These are phyloP conservation scores for Camellia lanceoleosa DNA, from an alignment of 148 eudicot genomes.

Conservation along the genomic window DNA sequence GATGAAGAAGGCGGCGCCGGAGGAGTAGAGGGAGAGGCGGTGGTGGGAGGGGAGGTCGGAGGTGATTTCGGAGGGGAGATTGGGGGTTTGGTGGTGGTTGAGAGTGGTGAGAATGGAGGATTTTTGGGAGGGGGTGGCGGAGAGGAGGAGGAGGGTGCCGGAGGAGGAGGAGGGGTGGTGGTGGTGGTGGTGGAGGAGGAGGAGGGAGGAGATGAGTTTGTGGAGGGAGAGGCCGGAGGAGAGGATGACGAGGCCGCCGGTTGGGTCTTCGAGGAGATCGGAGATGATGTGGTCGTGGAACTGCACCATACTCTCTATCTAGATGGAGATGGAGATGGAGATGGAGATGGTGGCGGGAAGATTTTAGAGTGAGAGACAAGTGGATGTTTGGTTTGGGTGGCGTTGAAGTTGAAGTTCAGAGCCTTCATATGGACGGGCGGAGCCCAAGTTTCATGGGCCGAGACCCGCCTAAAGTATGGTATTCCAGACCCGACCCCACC, in stretches of 20 bases:
- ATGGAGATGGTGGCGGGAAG: constrained; percentile 5
- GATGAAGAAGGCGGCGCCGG: constrained; percentile 54
- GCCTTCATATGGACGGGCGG: no score
- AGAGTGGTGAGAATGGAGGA: constrained; percentile 43
- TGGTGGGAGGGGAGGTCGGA: constrained; percentile 62
- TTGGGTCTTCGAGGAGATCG: constrained; percentile 75
- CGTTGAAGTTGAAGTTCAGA: no score
- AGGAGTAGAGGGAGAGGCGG: constrained; percentile 64
- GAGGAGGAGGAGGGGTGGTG: constrained; percentile 31
- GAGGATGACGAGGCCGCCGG: constrained; percentile 75
- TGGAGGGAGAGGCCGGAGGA: constrained; percentile 76
- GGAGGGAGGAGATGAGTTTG: constrained; percentile 61
- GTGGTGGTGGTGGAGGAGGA: constrained; percentile 65
- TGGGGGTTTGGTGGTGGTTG: constrained; percentile 27
- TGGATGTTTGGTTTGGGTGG: neutral
- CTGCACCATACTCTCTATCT: constrained; percentile 46
- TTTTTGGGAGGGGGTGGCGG: constrained; percentile 39
- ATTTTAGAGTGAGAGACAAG: neutral
- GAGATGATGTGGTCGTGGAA: constrained; percentile 81
- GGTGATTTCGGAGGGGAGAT: constrained; percentile 53
- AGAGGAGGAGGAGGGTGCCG: constrained; percentile 67
- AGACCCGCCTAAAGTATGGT: no score
- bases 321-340: neutral
- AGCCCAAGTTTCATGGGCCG: no score
- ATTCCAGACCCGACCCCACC: no score